phyloP scores from a whole-genome alignment of 1,139 yeast genomes.

The Pichia cactophila region DNA sequence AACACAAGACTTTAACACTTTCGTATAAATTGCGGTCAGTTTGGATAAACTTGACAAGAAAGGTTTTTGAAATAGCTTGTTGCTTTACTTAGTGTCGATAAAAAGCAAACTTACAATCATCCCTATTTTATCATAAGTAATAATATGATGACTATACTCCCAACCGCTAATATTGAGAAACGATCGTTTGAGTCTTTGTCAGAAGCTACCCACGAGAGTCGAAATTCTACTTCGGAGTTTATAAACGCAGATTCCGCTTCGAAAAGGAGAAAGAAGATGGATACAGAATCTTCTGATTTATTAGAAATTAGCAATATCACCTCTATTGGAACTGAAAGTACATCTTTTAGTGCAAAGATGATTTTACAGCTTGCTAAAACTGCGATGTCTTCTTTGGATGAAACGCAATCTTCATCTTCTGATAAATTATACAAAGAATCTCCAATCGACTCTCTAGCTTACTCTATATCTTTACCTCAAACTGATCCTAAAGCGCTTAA shows the following conservation, averaged over 20 bases:
- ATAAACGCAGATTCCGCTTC: neutral
- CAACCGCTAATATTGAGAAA: constrained; percentile 6
- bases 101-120: too few relatives aligned
- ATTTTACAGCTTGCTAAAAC: constrained; percentile 40
- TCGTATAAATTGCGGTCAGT: too few relatives aligned
- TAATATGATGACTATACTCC: constrained; percentile 10
- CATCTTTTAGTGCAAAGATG: constrained; percentile 11
- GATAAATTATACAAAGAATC: constrained; percentile 27
- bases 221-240: neutral
- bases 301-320: neutral
- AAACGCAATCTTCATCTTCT: constrained; percentile 17
- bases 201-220: neutral
- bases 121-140: neutral
- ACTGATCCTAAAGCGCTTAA: constrained; percentile 36
- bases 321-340: neutral
- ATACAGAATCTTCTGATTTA: neutral
- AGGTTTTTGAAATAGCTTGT: neutral
- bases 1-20: too few relatives aligned
- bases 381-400: constrained; percentile 64
- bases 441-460: constrained; percentile 39
- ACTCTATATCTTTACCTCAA: constrained; percentile 36
- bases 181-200: constrained; percentile 26
- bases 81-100: neutral
- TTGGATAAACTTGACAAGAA: neutral
- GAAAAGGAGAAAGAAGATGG: neutral